Base-by-base conservation (phyloP, 805 yeast species). In the Nakazawaea anatomiae region DNA sequence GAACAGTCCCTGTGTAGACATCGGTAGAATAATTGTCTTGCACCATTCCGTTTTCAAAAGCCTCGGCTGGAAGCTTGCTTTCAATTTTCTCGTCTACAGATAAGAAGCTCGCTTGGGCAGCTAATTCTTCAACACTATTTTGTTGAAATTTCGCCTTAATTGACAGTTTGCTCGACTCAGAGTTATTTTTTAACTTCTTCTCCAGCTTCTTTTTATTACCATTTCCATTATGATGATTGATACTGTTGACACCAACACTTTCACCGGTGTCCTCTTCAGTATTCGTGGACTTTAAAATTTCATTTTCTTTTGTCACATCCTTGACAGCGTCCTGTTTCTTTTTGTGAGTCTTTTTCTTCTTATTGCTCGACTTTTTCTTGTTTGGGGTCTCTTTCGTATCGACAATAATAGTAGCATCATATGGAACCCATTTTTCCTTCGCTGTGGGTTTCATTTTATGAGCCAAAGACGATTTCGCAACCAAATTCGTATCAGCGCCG, bases 371-470 rank as follows among this genome's bases (percentile, higher is more conserved):
- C 25, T 32, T 6, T 34, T 47, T 47, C 36, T 36, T 40, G 11
- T 50, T 44, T n/a, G 42, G 5, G 27, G 8, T 25, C 6, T 36
- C 7, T 29, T 48, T 39, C 11, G 32, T 34, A 14, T 46, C 52
- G 2, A 51, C 50, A n/a, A 43, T 51, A 14, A 51, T 46, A 10
- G 50, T 46, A 9, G 50, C 53, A 39, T 51, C 53, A 32, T 42
- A 51, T 9, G 40, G 50, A 27, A 51, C 50, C 53, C 53, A 51
- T 46, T 51, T 51, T 9, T 46, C 53, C 35, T 46, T 46, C 6
- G 36, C 50, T 11, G 53, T 51, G 7, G 50, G 44, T 28, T 51
- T 51, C 5, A 46, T 32, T 38, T 44, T 42, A 8, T 32, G 35
- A 9, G 35, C 35, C 35, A 32, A 32, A 6, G 34, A 11, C 12